Evolutionary conservation across 768 basidiomycete genomes (phyloP).

Genomic region (Dictyophora rubrovolvata): DNA sequence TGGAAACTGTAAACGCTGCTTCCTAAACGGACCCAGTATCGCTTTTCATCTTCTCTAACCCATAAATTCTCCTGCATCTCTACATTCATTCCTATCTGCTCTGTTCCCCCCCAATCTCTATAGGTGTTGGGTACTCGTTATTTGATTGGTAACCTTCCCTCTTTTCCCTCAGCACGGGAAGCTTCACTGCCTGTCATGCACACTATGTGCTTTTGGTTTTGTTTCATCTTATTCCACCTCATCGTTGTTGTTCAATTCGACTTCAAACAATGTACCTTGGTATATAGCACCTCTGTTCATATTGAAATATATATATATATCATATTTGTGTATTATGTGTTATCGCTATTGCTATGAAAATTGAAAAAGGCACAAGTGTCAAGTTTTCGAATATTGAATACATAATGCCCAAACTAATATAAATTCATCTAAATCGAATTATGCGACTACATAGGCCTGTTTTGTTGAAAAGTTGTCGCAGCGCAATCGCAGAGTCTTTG

Average conservation of each 20-base stretch:
- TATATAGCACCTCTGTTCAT: neutral
- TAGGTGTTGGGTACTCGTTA: too few species aligned
- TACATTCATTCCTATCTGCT: neutral
- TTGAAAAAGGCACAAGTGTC: too few species aligned
- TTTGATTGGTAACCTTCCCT: neutral
- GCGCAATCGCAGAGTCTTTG: neutral
- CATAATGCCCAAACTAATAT: too few species aligned
- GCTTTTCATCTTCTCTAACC: neutral
- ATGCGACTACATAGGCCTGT: too few species aligned
- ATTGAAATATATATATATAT: neutral
- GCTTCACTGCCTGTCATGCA: too few species aligned
- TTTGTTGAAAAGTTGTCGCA: too few species aligned
- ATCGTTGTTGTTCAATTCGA: neutral
- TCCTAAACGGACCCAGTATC: neutral
- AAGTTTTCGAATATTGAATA: too few species aligned
- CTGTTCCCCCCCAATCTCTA: neutral
- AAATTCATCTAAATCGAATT: too few species aligned
- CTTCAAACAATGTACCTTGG: neutral
- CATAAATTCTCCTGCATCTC: neutral
- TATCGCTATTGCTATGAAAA: too few species aligned
- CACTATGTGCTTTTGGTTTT: neutral
- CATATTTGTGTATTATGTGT: neutral
- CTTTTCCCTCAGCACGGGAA: neutral
- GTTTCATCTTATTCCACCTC: neutral
- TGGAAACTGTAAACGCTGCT: neutral